Evolutionary conservation across 257 asterid species (phyloP).

Genomic region (Solanum appendiculatum): DNA sequence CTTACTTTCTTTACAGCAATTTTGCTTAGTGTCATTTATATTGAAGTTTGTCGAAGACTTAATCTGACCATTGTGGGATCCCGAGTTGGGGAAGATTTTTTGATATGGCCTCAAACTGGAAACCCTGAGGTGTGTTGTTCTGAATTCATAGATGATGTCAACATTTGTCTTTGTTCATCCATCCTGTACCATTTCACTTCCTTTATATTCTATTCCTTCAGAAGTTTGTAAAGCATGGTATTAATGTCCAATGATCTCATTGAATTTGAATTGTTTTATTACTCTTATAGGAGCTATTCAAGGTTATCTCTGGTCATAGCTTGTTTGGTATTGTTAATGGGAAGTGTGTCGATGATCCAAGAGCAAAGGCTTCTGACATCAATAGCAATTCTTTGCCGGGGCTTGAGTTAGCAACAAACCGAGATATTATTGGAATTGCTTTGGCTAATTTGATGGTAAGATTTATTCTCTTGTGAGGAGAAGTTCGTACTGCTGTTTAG

Average conservation of each 20-base stretch:
- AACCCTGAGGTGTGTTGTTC: slow-evolving; percentile 71
- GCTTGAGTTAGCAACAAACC: slow-evolving; percentile 80
- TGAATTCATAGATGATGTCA: background rate
- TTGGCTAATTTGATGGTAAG: slow-evolving; percentile 94
- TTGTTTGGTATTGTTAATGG: slow-evolving; percentile 80
- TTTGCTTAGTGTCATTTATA: slow-evolving; percentile 83
- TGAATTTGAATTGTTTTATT: background rate
- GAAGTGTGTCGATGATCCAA: slow-evolving; percentile 83
- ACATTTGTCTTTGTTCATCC: background rate
- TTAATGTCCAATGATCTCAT: background rate
- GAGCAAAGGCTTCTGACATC: slow-evolving; percentile 87
- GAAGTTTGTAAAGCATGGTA: background rate
- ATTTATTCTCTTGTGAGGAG: background rate
- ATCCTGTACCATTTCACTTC: background rate
- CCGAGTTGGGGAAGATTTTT: slow-evolving; percentile 96
- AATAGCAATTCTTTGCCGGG: slow-evolving; percentile 66
- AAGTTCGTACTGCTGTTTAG: background rate
- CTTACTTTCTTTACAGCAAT: slow-evolving; percentile 45
- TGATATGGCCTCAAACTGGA: slow-evolving; percentile 92
- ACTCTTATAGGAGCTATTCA: slow-evolving; percentile 66
- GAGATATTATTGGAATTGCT: slow-evolving; percentile 84
- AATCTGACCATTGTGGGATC: slow-evolving; percentile 88
- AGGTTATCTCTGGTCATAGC: slow-evolving; percentile 73
- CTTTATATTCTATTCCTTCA: slow-evolving; percentile 1
- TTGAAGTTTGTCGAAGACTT: slow-evolving; percentile 92